Evolutionary conservation across 371 early-diverging fungal genomes (phyloP).

Genomic region (Mycotypha africana): DNA sequence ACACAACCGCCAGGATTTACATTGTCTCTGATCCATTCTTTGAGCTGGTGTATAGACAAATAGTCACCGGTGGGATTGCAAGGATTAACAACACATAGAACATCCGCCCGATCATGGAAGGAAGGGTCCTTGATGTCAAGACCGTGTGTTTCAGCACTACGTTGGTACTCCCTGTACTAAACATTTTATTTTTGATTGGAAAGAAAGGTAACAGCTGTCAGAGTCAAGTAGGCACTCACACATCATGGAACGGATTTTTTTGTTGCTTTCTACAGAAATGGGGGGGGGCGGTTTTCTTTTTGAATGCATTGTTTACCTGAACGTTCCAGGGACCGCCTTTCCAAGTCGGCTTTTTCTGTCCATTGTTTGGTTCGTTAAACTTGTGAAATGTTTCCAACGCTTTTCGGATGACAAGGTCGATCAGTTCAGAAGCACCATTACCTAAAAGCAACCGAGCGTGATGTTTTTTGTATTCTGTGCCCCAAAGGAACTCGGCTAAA

Average conservation of each 20-base stretch:
- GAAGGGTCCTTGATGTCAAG: conserved; percentile 56
- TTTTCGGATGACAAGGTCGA: conserved; percentile 76
- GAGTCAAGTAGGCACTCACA: no score
- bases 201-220: no score
- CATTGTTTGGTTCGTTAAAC: conserved; percentile 11
- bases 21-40: conserved; percentile 63
- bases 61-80: conserved; percentile 89
- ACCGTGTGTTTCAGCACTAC: conserved; percentile 71
- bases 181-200: not conserved
- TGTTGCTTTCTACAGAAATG: no score
- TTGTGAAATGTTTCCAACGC: conserved; percentile 43
- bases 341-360: conserved; percentile 48
- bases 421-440: conserved; percentile 84
- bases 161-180: conserved; percentile 84
- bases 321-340: conserved; percentile 79
- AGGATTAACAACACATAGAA: conserved; percentile 78
- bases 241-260: no score
- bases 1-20: conserved; percentile 65
- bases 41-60: conserved; percentile 58
- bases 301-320: conserved; percentile 37
- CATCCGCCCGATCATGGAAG: conserved; percentile 47
- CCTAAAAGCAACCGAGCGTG: conserved; percentile 64
- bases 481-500: conserved; percentile 80
- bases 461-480: conserved; percentile 38
- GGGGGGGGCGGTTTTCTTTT: no score